Conservation (phyloP, 1,139 yeast genomes). For the Blastobotrys persicus region DNA sequence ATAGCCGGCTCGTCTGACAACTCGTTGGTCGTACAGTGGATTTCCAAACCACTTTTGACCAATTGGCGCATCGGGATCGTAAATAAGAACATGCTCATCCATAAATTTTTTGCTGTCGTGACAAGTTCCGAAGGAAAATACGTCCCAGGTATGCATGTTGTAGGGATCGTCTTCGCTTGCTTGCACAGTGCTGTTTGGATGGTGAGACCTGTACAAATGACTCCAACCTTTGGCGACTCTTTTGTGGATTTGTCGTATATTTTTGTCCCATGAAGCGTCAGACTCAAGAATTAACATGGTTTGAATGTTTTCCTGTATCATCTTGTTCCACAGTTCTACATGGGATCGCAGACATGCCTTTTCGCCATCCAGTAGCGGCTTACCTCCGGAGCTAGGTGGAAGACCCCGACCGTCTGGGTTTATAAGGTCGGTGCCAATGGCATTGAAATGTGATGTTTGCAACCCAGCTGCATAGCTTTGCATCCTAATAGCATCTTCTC, state of each 20-base stretch:
- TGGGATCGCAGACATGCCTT: slow-evolving; percentile 20
- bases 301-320: slow-evolving; percentile 18
- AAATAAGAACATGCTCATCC: slow-evolving; percentile 1
- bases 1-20: slow-evolving; percentile 13
- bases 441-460: slow-evolving; percentile 1
- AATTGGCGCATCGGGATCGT: slow-evolving; percentile 19
- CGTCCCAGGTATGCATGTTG: slow-evolving; percentile 7
- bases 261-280: slow-evolving; percentile 21
- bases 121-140: slow-evolving; percentile 8
- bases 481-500: slow-evolving; percentile 6
- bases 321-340: slow-evolving; percentile 19
- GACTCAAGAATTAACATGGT: slow-evolving; percentile 20
- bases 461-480: not conserved
- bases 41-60: slow-evolving; percentile 8
- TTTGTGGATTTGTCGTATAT: slow-evolving; percentile 15
- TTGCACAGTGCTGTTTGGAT: not conserved
- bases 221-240: slow-evolving; percentile 17
- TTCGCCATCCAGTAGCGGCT: not conserved
- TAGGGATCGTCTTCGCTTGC: slow-evolving; percentile 2
- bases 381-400: slow-evolving; percentile 2
- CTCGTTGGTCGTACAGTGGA: slow-evolving; percentile 12
- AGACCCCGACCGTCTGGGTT: not conserved
- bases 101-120: not conserved
- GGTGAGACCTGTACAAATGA: slow-evolving; percentile 6
- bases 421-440: not conserved